Evolutionary conservation across 176 grass and related monocot genomes (phyloP).

Genomic region (Rhynchospora breviuscula): DNA sequence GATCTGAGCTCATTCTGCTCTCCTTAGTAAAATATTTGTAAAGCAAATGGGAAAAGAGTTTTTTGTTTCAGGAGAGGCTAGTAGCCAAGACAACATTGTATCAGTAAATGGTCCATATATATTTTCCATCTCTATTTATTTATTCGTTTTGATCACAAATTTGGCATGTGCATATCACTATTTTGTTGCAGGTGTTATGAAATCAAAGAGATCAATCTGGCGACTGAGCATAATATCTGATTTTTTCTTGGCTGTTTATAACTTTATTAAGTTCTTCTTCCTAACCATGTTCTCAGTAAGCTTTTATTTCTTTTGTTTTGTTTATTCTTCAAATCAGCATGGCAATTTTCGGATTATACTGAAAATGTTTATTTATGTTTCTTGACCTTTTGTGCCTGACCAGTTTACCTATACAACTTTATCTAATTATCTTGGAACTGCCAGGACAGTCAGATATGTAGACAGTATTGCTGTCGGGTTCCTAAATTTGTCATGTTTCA

Average conservation of each 20-base stretch:
- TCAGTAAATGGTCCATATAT: background rate
- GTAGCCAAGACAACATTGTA: background rate
- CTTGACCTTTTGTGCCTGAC: background rate
- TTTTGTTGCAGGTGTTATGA: conserved; percentile 72
- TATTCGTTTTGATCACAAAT: background rate
- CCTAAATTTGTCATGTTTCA: background rate
- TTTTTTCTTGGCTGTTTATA: conserved; percentile 67
- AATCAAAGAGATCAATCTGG: conserved; percentile 80
- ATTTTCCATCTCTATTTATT: background rate
- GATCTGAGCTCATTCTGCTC: background rate
- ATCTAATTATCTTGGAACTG: background rate
- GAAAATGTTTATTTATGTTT: background rate
- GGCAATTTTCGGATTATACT: background rate
- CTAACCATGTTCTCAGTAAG: conserved; percentile 90
- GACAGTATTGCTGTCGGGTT: background rate
- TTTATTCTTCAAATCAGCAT: background rate
- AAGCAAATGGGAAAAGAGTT: background rate
- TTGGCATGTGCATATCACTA: background rate
- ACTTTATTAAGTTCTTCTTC: conserved; percentile 68
- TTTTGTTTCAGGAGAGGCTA: background rate
- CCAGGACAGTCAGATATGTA: background rate
- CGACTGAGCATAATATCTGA: conserved; percentile 87
- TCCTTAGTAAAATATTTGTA: background rate
- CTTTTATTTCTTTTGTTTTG: background rate
- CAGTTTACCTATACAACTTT: background rate